These are phyloP conservation scores for Backusella psychrophila DNA, from an alignment of 192 early-diverging fungal genomes.

Conservation along the genomic window DNA sequence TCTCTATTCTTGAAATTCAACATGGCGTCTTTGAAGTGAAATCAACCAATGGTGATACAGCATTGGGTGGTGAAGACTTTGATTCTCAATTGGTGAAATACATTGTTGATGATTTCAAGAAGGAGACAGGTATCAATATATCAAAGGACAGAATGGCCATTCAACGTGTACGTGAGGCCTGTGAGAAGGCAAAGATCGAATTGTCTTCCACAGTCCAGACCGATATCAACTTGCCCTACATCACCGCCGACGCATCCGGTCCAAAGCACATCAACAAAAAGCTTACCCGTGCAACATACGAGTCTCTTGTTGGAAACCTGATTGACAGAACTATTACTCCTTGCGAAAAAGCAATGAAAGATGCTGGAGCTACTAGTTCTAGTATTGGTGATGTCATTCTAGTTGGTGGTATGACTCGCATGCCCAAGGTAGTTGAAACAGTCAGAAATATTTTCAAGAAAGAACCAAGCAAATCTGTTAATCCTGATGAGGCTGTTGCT, in stretches of 20 bases:
- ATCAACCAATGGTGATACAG: conserved; percentile 97
- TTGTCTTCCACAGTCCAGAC: conserved; percentile 92
- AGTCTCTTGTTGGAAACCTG: conserved; percentile 76
- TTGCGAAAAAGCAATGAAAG: conserved; percentile 96
- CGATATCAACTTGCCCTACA: conserved; percentile 97
- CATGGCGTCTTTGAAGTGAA: conserved; percentile 99
- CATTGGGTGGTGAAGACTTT: conserved; percentile 78
- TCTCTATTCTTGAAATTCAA: conserved; percentile 97
- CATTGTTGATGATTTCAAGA: conserved; percentile 89
- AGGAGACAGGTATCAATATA: conserved; percentile 86
- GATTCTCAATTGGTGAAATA: conserved; percentile 71
- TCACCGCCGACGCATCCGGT: conserved; percentile 82
- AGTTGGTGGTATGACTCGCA: conserved; percentile 98
- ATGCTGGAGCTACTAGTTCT: conserved; percentile 78
- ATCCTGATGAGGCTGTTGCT: conserved; percentile 98
- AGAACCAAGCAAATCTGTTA: conserved; percentile 93
- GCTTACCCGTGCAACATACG: conserved; percentile 88
- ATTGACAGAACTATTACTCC: conserved; percentile 89
- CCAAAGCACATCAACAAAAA: conserved; percentile 99
- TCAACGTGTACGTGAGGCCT: conserved; percentile 95
- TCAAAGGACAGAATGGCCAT: conserved; percentile 90
- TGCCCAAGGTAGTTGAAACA: conserved; percentile 94
- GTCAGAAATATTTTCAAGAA: conserved; percentile 88
- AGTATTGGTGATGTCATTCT: conserved; percentile 95
- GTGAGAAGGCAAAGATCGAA: conserved; percentile 99